A percentile compares a stretch with the other conserved stretches of the same genome.
Evolutionary conservation across 2,329 filamentous ascomycete species (phyloP).

Genomic region (Thielaviopsis ethacetica): DNA sequence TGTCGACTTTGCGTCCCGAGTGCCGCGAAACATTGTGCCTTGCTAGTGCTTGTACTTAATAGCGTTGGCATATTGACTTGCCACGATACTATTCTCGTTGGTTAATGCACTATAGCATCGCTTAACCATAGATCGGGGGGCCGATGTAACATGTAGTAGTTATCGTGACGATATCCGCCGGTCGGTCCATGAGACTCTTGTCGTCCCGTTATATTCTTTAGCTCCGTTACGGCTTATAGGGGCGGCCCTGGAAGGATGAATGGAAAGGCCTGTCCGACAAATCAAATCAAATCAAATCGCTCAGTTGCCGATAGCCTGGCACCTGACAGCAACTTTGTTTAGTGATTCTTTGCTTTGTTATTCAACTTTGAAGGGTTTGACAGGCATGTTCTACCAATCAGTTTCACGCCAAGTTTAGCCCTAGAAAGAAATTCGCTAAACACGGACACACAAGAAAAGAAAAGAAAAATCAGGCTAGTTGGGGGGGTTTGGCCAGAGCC

Average conservation of each 20-base stretch:
- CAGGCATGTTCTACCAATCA: background rate
- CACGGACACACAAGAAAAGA: too few relatives aligned
- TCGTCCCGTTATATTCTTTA: background rate
- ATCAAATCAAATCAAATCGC: background rate
- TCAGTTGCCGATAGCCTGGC: background rate
- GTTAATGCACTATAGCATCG: background rate
- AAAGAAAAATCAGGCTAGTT: too few relatives aligned
- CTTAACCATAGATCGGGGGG: background rate
- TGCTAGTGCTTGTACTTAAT: background rate
- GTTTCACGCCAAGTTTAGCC: too few relatives aligned
- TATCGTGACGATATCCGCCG: background rate
- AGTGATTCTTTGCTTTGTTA: too few relatives aligned
- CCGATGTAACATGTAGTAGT: background rate
- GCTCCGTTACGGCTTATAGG: background rate
- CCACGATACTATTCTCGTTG: background rate
- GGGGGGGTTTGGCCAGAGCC: too few relatives aligned
- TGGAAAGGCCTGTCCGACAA: background rate
- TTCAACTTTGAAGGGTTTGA: background rate
- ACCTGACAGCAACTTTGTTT: too few relatives aligned
- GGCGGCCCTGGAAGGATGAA: background rate
- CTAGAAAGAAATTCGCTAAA: too few relatives aligned
- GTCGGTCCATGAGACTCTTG: background rate
- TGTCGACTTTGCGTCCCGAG: background rate
- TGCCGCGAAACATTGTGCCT: background rate
- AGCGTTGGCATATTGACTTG: background rate